Percentiles rank a stretch among this genome's conserved stretches.
Evolutionary conservation across 805 yeast species (phyloP).

Genomic region (Ascoidea tarda): DNA sequence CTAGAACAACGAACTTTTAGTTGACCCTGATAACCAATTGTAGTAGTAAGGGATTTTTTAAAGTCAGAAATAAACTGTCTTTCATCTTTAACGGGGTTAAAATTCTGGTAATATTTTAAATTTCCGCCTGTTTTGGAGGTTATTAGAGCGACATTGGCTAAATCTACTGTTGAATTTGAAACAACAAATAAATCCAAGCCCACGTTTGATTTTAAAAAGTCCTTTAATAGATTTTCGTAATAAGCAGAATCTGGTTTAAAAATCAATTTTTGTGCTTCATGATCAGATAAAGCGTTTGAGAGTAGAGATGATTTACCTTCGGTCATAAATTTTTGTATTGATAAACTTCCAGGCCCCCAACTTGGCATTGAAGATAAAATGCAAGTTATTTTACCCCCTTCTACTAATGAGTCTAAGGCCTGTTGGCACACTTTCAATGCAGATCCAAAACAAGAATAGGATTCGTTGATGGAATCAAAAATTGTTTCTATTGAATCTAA

Average conservation of each 20-base stretch:
- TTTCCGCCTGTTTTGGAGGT: conserved; percentile 60
- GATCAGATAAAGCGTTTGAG: background rate
- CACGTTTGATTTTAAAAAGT: conserved; percentile 40
- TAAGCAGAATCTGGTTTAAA: conserved; percentile 46
- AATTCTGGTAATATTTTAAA: conserved; percentile 50
- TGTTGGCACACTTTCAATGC: conserved; percentile 58
- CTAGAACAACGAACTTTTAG: conserved; percentile 76
- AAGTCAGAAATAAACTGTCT: conserved; percentile 46
- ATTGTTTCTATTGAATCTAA: conserved; percentile 43
- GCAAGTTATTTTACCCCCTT: conserved; percentile 71
- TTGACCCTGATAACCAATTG: conserved; percentile 66
- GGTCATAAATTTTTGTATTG: conserved; percentile 30
- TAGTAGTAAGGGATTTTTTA: conserved; percentile 31
- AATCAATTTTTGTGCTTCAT: conserved; percentile 32
- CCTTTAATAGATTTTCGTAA: conserved; percentile 45
- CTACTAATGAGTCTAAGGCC: conserved; percentile 35
- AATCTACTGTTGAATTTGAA: conserved; percentile 49
- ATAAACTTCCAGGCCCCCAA: conserved; percentile 78
- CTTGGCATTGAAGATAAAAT: conserved; percentile 60
- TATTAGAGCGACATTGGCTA: conserved; percentile 58
- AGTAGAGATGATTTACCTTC: background rate
- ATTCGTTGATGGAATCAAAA: conserved; percentile 22
- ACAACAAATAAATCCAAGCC: conserved; percentile 71
- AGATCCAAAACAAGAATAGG: conserved; percentile 64
- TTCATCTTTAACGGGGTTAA: conserved; percentile 58